Evolutionary conservation across 306 rosid species (phyloP), one percentile per base, ranked within the genome.

Genomic region (Vigna radiata): DNA sequence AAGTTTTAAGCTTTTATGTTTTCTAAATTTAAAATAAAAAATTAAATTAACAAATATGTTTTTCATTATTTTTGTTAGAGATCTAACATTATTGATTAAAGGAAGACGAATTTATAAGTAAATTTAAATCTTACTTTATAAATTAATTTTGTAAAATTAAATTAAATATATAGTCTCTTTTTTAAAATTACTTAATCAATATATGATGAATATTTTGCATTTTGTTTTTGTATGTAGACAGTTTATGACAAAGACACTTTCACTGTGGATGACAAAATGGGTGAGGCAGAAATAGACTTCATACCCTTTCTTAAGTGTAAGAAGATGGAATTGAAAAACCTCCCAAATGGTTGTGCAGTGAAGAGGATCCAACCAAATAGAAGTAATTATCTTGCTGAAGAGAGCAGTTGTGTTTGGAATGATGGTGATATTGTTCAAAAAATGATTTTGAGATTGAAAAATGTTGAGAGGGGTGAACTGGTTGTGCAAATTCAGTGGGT

Each of bases 191-290:
- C 21, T 19, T 19, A 19, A 19, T 19, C 0, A 19, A 19, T 19
- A 19, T 19, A 19, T 19, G 0, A 19, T 27, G 33, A 29, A 29
- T 29, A 29, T 29, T 3, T 0, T 29, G 71, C 52, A 39, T 46
- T 46, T 68, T 59, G 64, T 19, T 41, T 21, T 13, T 23, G 31
- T 80, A 0, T 82, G 54, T 77, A 92, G 97, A 62, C 80, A 4
- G 97, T 90, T 73, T 95, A 43, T 56, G 97, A 95, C 86, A 83
- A 84, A 46, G 99, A 95, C 81, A 87, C 88, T 0, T 83, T 95
- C 44, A 83, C 88, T 0, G 68, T 29, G 43, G 97, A 95, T 65
- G 99, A 95, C 79, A 76, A 80, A 76, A 92, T 95, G 97, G 99
- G 99, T 0, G 91, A 91, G 14, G 96, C 97, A 10, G 89, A 77